Conservation (phyloP, 78 protist genomes). For the Chrysochromulina parva region DNA sequence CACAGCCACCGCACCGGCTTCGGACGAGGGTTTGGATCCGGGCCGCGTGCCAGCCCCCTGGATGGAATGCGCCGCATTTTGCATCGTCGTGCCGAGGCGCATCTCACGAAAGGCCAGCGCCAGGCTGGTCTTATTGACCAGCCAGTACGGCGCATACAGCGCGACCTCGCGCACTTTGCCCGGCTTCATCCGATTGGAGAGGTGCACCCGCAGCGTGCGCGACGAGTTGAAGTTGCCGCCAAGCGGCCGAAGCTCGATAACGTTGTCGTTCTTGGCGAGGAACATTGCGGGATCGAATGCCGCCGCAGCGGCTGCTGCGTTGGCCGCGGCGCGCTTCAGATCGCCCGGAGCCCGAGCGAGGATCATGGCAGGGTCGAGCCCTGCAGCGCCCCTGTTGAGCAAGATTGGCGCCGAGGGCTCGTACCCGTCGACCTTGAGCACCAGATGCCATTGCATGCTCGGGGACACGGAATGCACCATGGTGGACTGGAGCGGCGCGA, state of each 20-base stretch:
- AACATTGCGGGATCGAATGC: background rate
- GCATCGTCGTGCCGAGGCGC: background rate
- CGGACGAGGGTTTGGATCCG: too few relatives aligned
- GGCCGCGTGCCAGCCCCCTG: too few relatives aligned
- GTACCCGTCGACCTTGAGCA: background rate
- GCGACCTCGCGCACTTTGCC: background rate
- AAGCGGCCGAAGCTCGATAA: background rate
- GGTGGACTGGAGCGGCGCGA: too few relatives aligned
- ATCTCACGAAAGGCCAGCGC: conserved; percentile 11
- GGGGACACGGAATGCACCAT: background rate
- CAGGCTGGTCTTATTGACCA: background rate
- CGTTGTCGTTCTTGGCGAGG: background rate
- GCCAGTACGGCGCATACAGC: conserved; percentile 14
- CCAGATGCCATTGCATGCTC: background rate
- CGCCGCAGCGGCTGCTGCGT: too few relatives aligned
- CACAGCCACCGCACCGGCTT: too few relatives aligned
- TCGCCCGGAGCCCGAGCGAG: too few relatives aligned
- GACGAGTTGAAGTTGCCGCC: background rate
- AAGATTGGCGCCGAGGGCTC: background rate
- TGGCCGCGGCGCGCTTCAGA: too few relatives aligned
- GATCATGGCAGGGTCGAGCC: too few relatives aligned
- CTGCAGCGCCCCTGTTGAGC: background rate
- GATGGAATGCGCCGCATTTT: too few relatives aligned
- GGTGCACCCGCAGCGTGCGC: background rate
- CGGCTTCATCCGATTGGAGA: background rate